phyloP scores from a whole-genome alignment of 1,284 basidiomycete species.

The Rhodotorula sp. region DNA sequence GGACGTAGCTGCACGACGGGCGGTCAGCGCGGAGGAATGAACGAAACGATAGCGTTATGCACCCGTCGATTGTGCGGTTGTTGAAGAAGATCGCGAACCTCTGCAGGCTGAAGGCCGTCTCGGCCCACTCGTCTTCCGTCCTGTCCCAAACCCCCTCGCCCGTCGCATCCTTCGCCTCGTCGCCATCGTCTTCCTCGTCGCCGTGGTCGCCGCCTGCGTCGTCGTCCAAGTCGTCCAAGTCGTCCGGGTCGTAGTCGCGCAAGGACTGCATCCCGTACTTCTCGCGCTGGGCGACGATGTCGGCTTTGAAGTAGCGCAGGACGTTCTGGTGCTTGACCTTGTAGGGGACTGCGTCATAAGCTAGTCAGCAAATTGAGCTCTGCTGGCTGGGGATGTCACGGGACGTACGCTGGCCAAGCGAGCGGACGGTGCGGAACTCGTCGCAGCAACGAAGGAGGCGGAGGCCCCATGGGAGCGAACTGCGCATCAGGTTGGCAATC shows the following conservation, averaged over 20 bases:
- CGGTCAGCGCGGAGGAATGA: neutral
- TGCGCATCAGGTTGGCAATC: neutral
- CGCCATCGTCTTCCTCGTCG: neutral
- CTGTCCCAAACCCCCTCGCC: neutral
- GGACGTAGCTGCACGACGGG: slow-evolving; percentile 3
- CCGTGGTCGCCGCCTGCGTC: slow-evolving; percentile 3
- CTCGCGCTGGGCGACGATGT: neutral
- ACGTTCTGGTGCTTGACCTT: neutral
- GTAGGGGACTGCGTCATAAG: slow-evolving; percentile 4
- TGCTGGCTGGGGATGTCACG: too few species aligned
- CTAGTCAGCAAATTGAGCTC: neutral
- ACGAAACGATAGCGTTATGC: neutral
- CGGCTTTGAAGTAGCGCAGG: slow-evolving; percentile 7
- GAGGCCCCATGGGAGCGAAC: slow-evolving; percentile 7
- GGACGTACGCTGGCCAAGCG: neutral
- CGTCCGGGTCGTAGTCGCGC: slow-evolving; percentile 12
- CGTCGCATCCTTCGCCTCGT: neutral
- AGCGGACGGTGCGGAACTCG: slow-evolving; percentile 12
- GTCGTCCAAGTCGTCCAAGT: neutral
- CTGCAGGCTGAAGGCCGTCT: neutral
- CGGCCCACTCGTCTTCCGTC: slow-evolving; percentile 14
- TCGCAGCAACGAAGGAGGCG: slow-evolving; percentile 16
- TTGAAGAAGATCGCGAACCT: slow-evolving; percentile 9
- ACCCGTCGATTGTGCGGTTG: slow-evolving; percentile 11
- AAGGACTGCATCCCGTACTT: slow-evolving; percentile 20